Conservation (phyloP, 768 basidiomycete genomes). For the Paxillus involutus region DNA sequence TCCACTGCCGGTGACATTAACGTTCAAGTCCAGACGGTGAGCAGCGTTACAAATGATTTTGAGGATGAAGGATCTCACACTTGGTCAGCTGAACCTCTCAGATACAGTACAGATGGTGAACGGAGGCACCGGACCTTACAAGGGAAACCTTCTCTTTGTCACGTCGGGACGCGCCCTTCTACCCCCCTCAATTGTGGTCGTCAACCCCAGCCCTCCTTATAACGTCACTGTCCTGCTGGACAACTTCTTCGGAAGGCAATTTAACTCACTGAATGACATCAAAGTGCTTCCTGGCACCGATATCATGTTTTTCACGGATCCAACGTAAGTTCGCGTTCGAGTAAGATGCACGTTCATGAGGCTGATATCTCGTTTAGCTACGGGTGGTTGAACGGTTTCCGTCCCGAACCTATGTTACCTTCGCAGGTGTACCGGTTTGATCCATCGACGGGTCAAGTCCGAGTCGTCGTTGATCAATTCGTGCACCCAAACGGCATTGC, state of each 20-base stretch:
- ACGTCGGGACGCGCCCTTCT: slow-evolving; percentile 64
- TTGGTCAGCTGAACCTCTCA: slow-evolving; percentile 52
- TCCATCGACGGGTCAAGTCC: slow-evolving; percentile 59
- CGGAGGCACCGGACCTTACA: slow-evolving; percentile 64
- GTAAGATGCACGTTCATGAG: no score
- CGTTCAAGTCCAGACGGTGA: slow-evolving; percentile 46
- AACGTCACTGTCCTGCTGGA: slow-evolving; percentile 71
- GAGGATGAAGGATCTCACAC: background rate
- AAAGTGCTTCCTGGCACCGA: slow-evolving; percentile 68
- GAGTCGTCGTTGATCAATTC: slow-evolving; percentile 78
- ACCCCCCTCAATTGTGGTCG: slow-evolving; percentile 64
- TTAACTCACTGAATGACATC: slow-evolving; percentile 80
- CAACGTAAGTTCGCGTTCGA: slow-evolving; percentile 42
- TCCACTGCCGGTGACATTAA: slow-evolving; percentile 39
- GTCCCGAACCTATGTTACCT: slow-evolving; percentile 62
- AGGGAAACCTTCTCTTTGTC: slow-evolving; percentile 56
- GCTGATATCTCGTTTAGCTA: slow-evolving; percentile 42
- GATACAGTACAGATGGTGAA: slow-evolving; percentile 71
- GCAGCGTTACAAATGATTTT: slow-evolving; percentile 5
- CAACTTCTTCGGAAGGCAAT: slow-evolving; percentile 79
- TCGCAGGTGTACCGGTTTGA: slow-evolving; percentile 79
- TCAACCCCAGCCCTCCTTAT: slow-evolving; percentile 63
- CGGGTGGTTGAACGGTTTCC: slow-evolving; percentile 65
- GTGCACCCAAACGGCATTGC: slow-evolving; percentile 73
- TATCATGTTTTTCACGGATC: slow-evolving; percentile 75